phyloP scores from a whole-genome alignment of 306 rosid species.

The Macrotyloma uniflorum region DNA sequence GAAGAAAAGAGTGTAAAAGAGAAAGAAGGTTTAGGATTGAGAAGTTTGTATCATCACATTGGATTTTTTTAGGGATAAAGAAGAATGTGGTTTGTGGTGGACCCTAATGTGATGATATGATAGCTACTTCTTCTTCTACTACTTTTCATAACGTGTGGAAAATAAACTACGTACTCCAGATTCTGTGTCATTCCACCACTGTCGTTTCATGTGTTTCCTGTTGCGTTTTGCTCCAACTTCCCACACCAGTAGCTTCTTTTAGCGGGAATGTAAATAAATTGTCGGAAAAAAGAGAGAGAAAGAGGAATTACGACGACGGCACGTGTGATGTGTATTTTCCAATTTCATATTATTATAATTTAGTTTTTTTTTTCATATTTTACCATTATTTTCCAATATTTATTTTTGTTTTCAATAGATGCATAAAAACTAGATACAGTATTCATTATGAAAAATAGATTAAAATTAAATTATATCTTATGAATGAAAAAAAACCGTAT shows the following conservation, averaged over 20 bases:
- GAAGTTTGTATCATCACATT: neutral
- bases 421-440: no score
- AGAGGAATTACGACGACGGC: no score
- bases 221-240: constrained; percentile 7
- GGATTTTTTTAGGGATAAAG: neutral
- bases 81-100: neutral
- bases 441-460: no score
- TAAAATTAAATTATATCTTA: no score
- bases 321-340: no score
- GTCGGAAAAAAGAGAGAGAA: neutral
- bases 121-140: neutral
- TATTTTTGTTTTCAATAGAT: no score
- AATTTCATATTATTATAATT: no score
- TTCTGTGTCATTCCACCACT: neutral
- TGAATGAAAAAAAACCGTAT: no score
- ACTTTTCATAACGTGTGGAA: neutral
- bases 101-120: neutral
- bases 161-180: neutral
- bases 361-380: no score
- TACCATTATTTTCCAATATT: no score
- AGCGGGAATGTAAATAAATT: neutral
- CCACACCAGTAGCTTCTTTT: neutral
- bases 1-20: neutral
- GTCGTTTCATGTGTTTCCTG: neutral
- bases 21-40: neutral